phyloP scores from a whole-genome alignment of 2,329 filamentous ascomycete species.

The Alternaria ventricosa region DNA sequence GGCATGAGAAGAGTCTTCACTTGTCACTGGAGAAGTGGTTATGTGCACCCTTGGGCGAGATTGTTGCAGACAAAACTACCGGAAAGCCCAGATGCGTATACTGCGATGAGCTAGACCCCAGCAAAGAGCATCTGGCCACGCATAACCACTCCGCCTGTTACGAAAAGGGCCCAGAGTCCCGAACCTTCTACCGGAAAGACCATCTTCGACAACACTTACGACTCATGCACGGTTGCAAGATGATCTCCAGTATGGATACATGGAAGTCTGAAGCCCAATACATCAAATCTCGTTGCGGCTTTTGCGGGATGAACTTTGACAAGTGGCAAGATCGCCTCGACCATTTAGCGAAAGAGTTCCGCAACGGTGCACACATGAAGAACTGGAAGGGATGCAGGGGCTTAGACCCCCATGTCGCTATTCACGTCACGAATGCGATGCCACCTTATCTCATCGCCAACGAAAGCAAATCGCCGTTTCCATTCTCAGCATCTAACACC shows the following conservation, averaged over 20 bases:
- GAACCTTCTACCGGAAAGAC: constrained; percentile 69
- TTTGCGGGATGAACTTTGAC: constrained; percentile 56
- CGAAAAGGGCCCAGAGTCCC: constrained; percentile 68
- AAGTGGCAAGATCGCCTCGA: constrained; percentile 61
- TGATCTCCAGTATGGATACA: constrained; percentile 68
- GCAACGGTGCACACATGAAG: constrained; percentile 59
- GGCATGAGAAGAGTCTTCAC: constrained; percentile 51
- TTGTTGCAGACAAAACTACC: constrained; percentile 63
- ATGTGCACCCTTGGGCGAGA: constrained; percentile 64
- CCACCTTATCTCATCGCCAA: constrained; percentile 59
- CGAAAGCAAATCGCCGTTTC: constrained; percentile 54
- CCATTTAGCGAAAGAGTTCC: constrained; percentile 63
- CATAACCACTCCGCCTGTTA: constrained; percentile 70
- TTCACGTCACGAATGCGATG: constrained; percentile 59
- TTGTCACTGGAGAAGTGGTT: constrained; percentile 54
- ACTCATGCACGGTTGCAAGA: constrained; percentile 67
- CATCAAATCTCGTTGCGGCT: constrained; percentile 63
- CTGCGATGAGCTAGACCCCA: constrained; percentile 62
- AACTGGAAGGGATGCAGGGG: constrained; percentile 64
- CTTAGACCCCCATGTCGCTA: constrained; percentile 55
- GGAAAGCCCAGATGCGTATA: constrained; percentile 65
- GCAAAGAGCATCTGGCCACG: constrained; percentile 62
- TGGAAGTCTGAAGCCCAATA: constrained; percentile 64
- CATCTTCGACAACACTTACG: constrained; percentile 67
- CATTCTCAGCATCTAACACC: constrained; percentile 55